phyloP scores from a whole-genome alignment of 2,329 filamentous ascomycete genomes.

The Colletotrichum incanum region DNA sequence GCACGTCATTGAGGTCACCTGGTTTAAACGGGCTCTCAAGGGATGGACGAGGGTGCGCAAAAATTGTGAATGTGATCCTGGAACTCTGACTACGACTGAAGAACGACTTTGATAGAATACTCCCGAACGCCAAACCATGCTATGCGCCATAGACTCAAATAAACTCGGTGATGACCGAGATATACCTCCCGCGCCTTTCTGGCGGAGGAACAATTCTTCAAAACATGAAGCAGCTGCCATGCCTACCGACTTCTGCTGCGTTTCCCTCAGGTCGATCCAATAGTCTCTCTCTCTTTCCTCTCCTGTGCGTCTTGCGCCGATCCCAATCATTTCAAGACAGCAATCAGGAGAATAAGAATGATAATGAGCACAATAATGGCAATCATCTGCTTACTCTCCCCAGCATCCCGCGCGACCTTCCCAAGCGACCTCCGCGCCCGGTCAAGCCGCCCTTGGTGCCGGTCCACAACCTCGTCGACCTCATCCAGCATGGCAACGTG shows the following conservation, averaged over 20 bases:
- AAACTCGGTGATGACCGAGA: conserved; percentile 24
- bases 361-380: conserved; percentile 87
- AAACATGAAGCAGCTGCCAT: not conserved
- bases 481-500: conserved; percentile 93
- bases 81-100: not conserved
- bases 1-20: not conserved
- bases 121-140: conserved; percentile 41
- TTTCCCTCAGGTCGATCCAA: not conserved
- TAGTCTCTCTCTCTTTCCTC: too few relatives aligned
- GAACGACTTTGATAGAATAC: conserved; percentile 14
- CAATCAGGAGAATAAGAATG: conserved; percentile 85
- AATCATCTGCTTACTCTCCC: conserved; percentile 90
- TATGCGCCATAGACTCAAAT: conserved; percentile 28
- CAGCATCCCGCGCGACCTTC: conserved; percentile 80
- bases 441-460: conserved; percentile 83
- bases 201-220: not conserved
- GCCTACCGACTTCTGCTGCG: not conserved
- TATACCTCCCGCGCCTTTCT: conserved; percentile 57
- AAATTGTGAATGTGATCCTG: not conserved
- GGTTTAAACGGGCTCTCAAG: not conserved
- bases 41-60: not conserved
- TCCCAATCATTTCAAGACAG: conserved; percentile 77
- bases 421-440: conserved; percentile 82
- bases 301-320: conserved; percentile 56
- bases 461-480: conserved; percentile 85